These are phyloP conservation scores for Talaromyces verruculosus DNA, from an alignment of 2,329 filamentous ascomycete species.

Conservation along the genomic window DNA sequence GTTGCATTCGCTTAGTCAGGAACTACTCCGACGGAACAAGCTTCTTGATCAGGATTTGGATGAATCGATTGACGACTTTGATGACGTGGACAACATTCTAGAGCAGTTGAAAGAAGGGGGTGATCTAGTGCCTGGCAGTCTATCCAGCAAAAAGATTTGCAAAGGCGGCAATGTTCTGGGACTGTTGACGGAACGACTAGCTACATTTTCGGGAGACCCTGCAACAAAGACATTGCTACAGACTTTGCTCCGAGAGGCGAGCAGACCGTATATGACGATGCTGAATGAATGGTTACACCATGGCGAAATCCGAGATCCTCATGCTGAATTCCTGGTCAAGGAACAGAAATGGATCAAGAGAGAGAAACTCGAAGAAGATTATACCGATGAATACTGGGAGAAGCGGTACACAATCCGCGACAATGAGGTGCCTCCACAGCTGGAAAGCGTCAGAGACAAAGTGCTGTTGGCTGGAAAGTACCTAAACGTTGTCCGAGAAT, in stretches of 20 bases:
- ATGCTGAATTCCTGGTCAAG: constrained; percentile 90
- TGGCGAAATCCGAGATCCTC: constrained; percentile 89
- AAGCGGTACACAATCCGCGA: constrained; percentile 93
- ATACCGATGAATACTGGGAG: constrained; percentile 99
- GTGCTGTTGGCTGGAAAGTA: constrained; percentile 95
- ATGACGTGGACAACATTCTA: constrained; percentile 89
- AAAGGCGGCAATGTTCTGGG: constrained; percentile 96
- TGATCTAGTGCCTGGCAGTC: constrained; percentile 73
- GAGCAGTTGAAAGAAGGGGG: constrained; percentile 86
- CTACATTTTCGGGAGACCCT: constrained; percentile 90
- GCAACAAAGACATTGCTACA: constrained; percentile 80
- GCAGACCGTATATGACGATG: constrained; percentile 95
- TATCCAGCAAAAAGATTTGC: constrained; percentile 85
- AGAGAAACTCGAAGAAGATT: constrained; percentile 89
- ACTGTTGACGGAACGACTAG: constrained; percentile 77
- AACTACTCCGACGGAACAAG: constrained; percentile 83
- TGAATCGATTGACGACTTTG: constrained; percentile 70
- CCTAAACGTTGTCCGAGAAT: constrained; percentile 94
- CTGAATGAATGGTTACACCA: constrained; percentile 98
- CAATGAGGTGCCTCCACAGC: constrained; percentile 84
- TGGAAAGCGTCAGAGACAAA: constrained; percentile 88
- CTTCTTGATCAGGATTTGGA: constrained; percentile 73
- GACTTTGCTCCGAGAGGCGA: constrained; percentile 79
- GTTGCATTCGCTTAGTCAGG: constrained; percentile 81
- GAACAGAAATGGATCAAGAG: constrained; percentile 93